Evolutionary conservation across 805 yeast genomes (phyloP), one percentile per base, ranked within the genome.

Genomic region (Nakazawaea peltata): DNA sequence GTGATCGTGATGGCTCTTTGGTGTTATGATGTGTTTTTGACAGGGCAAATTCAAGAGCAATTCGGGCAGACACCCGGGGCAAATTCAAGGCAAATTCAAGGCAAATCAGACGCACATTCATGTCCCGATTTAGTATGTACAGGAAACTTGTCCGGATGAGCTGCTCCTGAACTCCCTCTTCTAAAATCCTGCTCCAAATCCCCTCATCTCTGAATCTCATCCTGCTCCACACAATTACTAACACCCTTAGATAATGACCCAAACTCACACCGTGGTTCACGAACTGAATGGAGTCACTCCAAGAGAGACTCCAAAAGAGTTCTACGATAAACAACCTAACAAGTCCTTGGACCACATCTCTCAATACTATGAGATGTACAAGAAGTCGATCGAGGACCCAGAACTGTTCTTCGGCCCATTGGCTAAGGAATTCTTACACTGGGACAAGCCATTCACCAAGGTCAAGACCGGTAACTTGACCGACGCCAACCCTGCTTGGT

Each of bases 401-500:
- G 81, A 73, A 36, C 69, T 61, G 24, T 88, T 90, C 57, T 88
- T 83, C 57, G 88, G 87, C 32, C 74, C 76, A 33, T 64, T 71
- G 56, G 97, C 95, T 33, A 70, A 67, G 39, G 74, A 80, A 50
- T 68, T 74, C 38, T 69, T 88, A 46, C 61, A 71, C 49, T 88
- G 97, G 97, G 84, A 79, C 54, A 74, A 67, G 41, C 86, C 77
- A 35, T 88, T 84, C 59, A 66, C 69, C 48, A 67, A 71, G 40
- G 92, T 71, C 49, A 70, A 49, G 48, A 48, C 63, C 27, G 94
- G 92, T 25, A 67, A 81, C 36, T 71, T 81, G 44, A 61, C 78
- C 46, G 95, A 90, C 43, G 94, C 85, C 53, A 30, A 30, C 22
- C 65, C 77, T 34, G 86, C 97, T 25, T 92, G 97, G 97, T 92